These are phyloP conservation scores for Stephania japonica DNA, from an alignment of 164 flowering plant species.

Conservation along the genomic window DNA sequence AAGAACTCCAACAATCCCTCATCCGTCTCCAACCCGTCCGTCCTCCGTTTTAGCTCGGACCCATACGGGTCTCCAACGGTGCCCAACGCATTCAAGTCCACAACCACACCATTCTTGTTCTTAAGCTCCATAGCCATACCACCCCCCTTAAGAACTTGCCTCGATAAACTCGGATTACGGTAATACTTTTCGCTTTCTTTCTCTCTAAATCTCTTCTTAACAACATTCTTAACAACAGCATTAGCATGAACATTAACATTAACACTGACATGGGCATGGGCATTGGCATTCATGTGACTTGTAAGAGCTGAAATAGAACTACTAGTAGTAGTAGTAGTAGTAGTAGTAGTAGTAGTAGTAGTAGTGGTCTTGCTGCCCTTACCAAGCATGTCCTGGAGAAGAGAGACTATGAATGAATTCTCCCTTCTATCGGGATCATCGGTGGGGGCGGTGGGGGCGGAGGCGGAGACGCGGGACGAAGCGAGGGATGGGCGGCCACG, in stretches of 20 bases:
- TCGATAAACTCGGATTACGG: not conserved
- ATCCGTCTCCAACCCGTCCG: constrained; percentile 43
- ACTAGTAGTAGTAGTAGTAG: too few relatives aligned
- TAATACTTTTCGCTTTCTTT: not conserved
- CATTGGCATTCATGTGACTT: not conserved
- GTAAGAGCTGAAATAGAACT: too few relatives aligned
- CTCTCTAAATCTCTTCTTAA: constrained; percentile 9
- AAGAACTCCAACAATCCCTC: constrained; percentile 50
- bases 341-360: not conserved
- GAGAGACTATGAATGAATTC: constrained; percentile 35
- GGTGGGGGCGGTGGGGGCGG: not conserved
- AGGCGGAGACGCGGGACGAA: not conserved
- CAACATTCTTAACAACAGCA: not conserved
- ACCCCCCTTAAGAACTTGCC: not conserved
- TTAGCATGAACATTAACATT: too few relatives aligned
- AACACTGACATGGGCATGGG: too few relatives aligned
- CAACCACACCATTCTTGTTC: constrained; percentile 35
- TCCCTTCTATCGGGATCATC: constrained; percentile 39
- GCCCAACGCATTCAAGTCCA: constrained; percentile 46
- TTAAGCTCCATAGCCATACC: not conserved
- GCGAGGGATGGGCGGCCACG: not conserved
- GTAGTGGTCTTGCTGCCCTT: not conserved
- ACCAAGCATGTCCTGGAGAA: constrained; percentile 18
- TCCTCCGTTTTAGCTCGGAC: constrained; percentile 47
- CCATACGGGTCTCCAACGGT: constrained; percentile 40